Evolutionary conservation across 1,139 yeast genomes (phyloP), one percentile per base, ranked within the genome.

Genomic region (Suhomyces terraborum): DNA sequence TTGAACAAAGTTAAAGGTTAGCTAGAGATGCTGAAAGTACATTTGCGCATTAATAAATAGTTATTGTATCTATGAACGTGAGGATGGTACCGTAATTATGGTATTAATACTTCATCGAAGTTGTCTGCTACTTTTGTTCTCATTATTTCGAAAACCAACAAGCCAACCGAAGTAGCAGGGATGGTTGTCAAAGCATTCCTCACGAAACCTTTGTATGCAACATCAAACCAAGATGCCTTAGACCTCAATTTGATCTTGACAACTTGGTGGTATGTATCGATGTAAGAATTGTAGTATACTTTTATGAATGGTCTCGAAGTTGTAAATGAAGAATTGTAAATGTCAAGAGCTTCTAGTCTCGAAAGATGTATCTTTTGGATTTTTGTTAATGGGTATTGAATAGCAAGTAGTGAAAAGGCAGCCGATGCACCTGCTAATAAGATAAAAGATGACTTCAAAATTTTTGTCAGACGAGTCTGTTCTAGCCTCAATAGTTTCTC

Each of bases 361-460:
- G 89, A 77, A 35, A 86, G 69, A 60, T 89, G 95, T 27, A 91
- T 70, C 50, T 82, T 84, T 55, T 91, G 98, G 23, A 89, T 64
- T 59, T 86, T 88, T 12, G 82, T 73, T 26, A 91, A 69, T 0
- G 98, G 98, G 53, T 84, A 89, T 53, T 89, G 96, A 7, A 89
- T 81, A 6, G 83, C 74, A 47, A 89, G 80, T 19, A 91, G 66
- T 0, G 89, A 73, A 25, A 83, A 69, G 0, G 97, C 93, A 0
- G 98, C 96, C 4, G 87, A 73, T 10, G 94, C 89, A 8, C 98
- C 98, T 0, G 95, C 96, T n/a, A 84, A 52, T 29, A 91, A 72
- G 4, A 88, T 79, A 59, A 87, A 88, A 1, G 85, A 64, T 7
- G 95, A 83, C 52, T 80, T 81, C 33, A 86, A 62, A 27, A 81